phyloP scores from a whole-genome alignment of 805 yeast genomes.

The Vanderwaltozyma verrucispora region DNA sequence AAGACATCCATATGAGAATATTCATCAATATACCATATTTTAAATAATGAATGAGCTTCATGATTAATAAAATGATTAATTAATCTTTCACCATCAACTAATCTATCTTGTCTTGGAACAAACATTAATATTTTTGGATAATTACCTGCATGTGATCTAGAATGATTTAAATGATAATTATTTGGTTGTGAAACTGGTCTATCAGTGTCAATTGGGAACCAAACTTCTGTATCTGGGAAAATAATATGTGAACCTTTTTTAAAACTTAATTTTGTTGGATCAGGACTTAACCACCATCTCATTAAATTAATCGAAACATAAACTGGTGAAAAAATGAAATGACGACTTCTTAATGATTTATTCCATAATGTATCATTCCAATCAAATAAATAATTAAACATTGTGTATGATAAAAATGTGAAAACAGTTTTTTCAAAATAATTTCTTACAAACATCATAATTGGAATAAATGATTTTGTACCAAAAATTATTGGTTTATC shows the following conservation, averaged over 20 bases:
- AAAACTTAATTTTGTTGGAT: slow-evolving; percentile 32
- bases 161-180: slow-evolving; percentile 14
- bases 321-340: slow-evolving; percentile 79
- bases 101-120: slow-evolving; percentile 59
- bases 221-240: slow-evolving; percentile 40
- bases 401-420: slow-evolving; percentile 56
- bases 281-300: slow-evolving; percentile 79
- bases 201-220: slow-evolving; percentile 35
- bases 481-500: slow-evolving; percentile 53
- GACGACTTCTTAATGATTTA: slow-evolving; percentile 50
- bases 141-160: slow-evolving; percentile 27
- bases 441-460: slow-evolving; percentile 51
- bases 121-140: slow-evolving; percentile 57
- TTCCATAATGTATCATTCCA: slow-evolving; percentile 84
- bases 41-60: slow-evolving; percentile 35
- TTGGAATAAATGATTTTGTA: slow-evolving; percentile 60
- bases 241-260: slow-evolving; percentile 29
- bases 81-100: slow-evolving; percentile 68
- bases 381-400: slow-evolving; percentile 78
- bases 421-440: slow-evolving; percentile 42
- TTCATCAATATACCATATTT: slow-evolving; percentile 35
- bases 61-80: slow-evolving; percentile 49
- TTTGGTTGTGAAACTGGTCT: neutral
- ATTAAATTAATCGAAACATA: slow-evolving; percentile 72
- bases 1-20: slow-evolving; percentile 86